Conservation (phyloP, 1,139 yeast genomes). For the Spencermartinsiella ligniputridi region DNA sequence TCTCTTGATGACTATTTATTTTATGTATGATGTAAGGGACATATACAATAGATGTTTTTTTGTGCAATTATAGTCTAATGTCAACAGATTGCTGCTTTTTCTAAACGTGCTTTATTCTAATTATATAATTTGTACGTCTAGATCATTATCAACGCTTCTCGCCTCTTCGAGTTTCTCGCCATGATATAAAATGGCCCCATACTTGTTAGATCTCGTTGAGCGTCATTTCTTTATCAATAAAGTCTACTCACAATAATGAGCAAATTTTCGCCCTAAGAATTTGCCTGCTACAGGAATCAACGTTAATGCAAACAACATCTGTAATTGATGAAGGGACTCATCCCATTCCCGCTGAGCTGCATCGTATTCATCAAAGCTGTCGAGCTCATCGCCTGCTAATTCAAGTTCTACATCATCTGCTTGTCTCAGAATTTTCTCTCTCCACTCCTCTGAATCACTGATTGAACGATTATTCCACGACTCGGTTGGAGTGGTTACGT, state of each 20-base stretch:
- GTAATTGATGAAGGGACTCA: slow-evolving; percentile 61
- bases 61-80: too few relatives aligned
- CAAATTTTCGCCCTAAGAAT: slow-evolving; percentile 61
- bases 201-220: slow-evolving; percentile 7
- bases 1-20: slow-evolving; percentile 2
- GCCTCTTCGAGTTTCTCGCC: neutral
- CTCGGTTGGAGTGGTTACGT: too few relatives aligned
- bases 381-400: slow-evolving; percentile 3
- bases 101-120: too few relatives aligned
- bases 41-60: neutral
- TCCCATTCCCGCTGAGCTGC: slow-evolving; percentile 77
- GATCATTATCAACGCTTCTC: neutral
- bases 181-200: slow-evolving; percentile 18
- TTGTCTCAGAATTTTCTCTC: neutral
- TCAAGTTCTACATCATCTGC: neutral
- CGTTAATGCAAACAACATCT: slow-evolving; percentile 51
- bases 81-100: too few relatives aligned
- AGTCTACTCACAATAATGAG: slow-evolving; percentile 39
- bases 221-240: neutral
- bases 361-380: slow-evolving; percentile 14
- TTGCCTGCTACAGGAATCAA: slow-evolving; percentile 69
- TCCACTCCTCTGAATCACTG: neutral
- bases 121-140: too few relatives aligned
- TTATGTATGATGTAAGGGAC: neutral
- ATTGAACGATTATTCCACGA: too few relatives aligned